These are phyloP conservation scores for Fomes fomentarius DNA, from an alignment of 1,284 basidiomycete genomes.

Conservation along the genomic window DNA sequence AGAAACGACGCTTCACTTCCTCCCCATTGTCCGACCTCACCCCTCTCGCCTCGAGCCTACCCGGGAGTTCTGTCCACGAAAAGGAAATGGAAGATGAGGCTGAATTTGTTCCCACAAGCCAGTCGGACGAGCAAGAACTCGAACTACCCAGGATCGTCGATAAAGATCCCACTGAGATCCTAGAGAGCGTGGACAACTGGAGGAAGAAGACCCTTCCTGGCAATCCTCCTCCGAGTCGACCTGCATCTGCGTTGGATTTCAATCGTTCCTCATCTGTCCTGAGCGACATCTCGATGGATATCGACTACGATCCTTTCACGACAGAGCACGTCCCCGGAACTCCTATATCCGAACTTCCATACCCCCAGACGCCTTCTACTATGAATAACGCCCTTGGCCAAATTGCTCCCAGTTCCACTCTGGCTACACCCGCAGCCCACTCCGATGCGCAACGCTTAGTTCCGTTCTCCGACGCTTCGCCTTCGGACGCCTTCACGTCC, in stretches of 20 bases:
- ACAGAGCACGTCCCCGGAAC: neutral
- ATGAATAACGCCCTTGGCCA: slow-evolving; percentile 22
- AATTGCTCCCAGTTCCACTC: neutral
- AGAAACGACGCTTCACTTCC: slow-evolving; percentile 25
- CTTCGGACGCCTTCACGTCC: slow-evolving; percentile 23
- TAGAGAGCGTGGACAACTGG: slow-evolving; percentile 47
- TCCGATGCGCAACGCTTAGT: slow-evolving; percentile 6
- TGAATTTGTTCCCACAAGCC: slow-evolving; percentile 63
- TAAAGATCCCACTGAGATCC: slow-evolving; percentile 36
- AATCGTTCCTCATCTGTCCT: slow-evolving; percentile 11
- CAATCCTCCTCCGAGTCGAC: slow-evolving; percentile 8
- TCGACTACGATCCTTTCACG: slow-evolving; percentile 25
- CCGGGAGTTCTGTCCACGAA: slow-evolving; percentile 19
- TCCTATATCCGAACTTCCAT: slow-evolving; percentile 5
- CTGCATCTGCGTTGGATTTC: slow-evolving; percentile 1
- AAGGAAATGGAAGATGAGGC: slow-evolving; percentile 31
- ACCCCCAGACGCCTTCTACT: slow-evolving; percentile 19
- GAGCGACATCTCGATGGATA: slow-evolving; percentile 28
- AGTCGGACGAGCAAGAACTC: slow-evolving; percentile 68
- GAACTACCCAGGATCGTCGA: slow-evolving; percentile 32
- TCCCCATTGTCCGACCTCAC: slow-evolving; percentile 20
- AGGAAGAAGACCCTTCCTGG: slow-evolving; percentile 34
- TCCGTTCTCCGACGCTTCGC: neutral
- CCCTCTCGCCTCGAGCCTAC: slow-evolving; percentile 10
- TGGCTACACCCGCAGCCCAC: slow-evolving; percentile 2